These are phyloP conservation scores for Erucastrum elatum DNA, from an alignment of 345 rosid species.

Conservation along the genomic window DNA sequence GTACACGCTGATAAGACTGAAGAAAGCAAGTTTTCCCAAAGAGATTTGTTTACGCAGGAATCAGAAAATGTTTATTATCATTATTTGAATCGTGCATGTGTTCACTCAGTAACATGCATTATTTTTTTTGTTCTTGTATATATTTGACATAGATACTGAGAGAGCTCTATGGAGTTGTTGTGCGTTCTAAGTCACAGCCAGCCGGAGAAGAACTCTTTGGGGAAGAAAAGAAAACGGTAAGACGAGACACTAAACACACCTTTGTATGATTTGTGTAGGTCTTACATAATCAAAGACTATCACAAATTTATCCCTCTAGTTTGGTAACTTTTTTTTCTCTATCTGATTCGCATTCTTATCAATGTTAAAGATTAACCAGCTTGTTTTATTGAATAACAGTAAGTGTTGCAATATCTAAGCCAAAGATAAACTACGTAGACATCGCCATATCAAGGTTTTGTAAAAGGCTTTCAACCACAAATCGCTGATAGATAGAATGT, in stretches of 20 bases:
- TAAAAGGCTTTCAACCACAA: neutral
- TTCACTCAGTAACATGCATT: neutral
- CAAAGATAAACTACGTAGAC: neutral
- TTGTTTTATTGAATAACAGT: neutral
- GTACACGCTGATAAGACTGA: neutral
- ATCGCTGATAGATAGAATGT: neutral
- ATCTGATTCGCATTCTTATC: neutral
- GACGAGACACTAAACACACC: neutral
- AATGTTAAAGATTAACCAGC: neutral
- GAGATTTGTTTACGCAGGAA: neutral
- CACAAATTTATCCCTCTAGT: neutral
- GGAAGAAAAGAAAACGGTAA: neutral
- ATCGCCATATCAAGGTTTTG: neutral
- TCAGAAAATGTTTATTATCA: neutral
- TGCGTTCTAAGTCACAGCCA: neutral
- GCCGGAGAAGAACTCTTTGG: neutral
- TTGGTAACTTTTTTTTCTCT: neutral
- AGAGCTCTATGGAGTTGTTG: neutral
- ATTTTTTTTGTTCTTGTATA: neutral
- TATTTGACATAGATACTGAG: neutral
- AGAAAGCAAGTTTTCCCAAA: neutral
- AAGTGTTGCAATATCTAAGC: neutral
- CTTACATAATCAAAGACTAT: neutral
- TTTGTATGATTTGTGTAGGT: conserved; percentile 8
- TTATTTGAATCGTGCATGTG: neutral